phyloP scores from a whole-genome alignment of 345 rosid species.

The Aquilaria yunnanensis region DNA sequence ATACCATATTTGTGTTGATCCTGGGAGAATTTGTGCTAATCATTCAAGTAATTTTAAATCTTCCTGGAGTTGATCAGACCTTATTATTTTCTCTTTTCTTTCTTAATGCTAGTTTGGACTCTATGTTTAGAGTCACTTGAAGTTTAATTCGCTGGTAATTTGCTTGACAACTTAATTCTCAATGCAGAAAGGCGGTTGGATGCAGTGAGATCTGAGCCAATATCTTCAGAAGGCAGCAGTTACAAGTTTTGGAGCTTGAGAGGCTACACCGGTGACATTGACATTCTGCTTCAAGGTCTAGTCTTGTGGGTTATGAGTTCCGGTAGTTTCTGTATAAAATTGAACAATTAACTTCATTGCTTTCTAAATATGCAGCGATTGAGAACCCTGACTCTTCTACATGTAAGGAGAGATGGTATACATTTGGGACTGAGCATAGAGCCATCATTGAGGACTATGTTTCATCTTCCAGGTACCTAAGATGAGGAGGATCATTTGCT shows the following conservation, averaged over 20 bases:
- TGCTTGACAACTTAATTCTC: background rate
- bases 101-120: background rate
- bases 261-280: conserved; percentile 10
- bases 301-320: background rate
- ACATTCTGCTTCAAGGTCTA: conserved; percentile 17
- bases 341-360: background rate
- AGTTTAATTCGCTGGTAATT: background rate
- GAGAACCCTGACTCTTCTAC: conserved; percentile 2
- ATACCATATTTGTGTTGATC: too few relatives aligned
- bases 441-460: conserved; percentile 7
- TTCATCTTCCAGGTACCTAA: conserved; percentile 13
- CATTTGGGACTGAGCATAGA: conserved; percentile 3
- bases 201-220: conserved; percentile 16
- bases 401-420: conserved; percentile 13
- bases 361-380: conserved; percentile 7
- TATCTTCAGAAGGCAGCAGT: conserved; percentile 7
- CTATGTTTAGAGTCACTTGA: background rate
- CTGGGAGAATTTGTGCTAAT: too few relatives aligned
- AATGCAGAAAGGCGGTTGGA: conserved; percentile 6
- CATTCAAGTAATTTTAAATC: too few relatives aligned
- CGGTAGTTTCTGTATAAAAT: background rate
- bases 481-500: too few relatives aligned
- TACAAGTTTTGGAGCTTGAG: conserved; percentile 12
- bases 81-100: background rate
- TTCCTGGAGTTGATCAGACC: background rate